These are phyloP conservation scores for Phaffomyces antillensis DNA, from an alignment of 805 yeast species.

Conservation along the genomic window DNA sequence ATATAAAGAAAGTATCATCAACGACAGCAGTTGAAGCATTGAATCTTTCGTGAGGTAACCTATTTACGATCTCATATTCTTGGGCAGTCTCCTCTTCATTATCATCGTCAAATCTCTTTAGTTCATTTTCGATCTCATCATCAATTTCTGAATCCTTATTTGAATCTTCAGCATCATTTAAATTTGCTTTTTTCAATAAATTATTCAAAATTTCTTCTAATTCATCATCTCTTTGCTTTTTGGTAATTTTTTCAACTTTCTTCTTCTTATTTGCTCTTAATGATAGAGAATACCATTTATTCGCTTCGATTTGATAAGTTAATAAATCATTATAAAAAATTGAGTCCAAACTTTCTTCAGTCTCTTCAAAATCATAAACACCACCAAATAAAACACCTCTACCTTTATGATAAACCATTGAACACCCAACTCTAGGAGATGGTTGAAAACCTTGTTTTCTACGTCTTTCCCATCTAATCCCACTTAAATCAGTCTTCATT, in stretches of 20 bases:
- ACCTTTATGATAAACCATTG: slow-evolving; percentile 82
- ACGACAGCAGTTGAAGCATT: slow-evolving; percentile 80
- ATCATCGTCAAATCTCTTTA: slow-evolving; percentile 32
- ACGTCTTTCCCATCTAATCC: slow-evolving; percentile 81
- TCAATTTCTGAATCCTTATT: slow-evolving; percentile 38
- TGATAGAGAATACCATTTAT: slow-evolving; percentile 77
- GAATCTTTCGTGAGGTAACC: slow-evolving; percentile 83
- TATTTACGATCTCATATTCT: slow-evolving; percentile 40
- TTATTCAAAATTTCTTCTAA: slow-evolving; percentile 74
- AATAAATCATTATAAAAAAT: slow-evolving; percentile 73
- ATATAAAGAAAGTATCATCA: slow-evolving; percentile 76
- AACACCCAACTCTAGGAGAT: slow-evolving; percentile 90
- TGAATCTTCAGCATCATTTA: slow-evolving; percentile 38
- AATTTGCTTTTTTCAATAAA: slow-evolving; percentile 65
- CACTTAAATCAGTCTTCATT: slow-evolving; percentile 73
- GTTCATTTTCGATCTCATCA: slow-evolving; percentile 41
- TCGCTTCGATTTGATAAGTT: slow-evolving; percentile 77
- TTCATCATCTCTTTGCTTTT: slow-evolving; percentile 49
- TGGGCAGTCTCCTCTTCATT: slow-evolving; percentile 6
- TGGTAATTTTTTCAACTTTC: slow-evolving; percentile 35
- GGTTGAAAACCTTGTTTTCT: slow-evolving; percentile 88
- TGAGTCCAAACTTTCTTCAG: slow-evolving; percentile 85
- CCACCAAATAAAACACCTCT: slow-evolving; percentile 94
- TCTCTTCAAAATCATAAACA: slow-evolving; percentile 90
- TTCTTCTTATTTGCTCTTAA: slow-evolving; percentile 57